phyloP scores from a whole-genome alignment of 257 asterid genomes.

The Ilex asprella region DNA sequence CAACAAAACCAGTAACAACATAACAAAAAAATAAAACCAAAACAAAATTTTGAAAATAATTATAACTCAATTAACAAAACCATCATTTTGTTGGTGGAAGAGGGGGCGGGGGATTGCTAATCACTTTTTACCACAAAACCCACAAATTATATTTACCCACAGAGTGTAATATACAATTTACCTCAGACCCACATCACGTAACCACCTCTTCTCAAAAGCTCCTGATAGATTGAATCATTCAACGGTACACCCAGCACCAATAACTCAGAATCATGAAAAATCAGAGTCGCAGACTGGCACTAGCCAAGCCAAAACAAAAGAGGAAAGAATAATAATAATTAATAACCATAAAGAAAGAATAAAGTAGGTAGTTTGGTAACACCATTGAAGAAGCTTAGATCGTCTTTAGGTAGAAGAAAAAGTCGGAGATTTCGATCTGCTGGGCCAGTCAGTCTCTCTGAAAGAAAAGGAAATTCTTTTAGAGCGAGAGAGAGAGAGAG shows the following conservation, averaged over 20 bases:
- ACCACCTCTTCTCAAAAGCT: slow-evolving; percentile 33
- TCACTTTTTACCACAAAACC: too few species aligned
- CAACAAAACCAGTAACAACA: slow-evolving; percentile 9
- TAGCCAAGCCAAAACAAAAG: slow-evolving; percentile 1
- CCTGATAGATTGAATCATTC: slow-evolving; percentile 45
- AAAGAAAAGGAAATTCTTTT: slow-evolving; percentile 15
- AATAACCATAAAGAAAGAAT: not conserved
- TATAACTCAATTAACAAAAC: slow-evolving; percentile 17
- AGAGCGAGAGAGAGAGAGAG: too few species aligned
- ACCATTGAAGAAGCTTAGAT: slow-evolving; percentile 81
- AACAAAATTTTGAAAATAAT: slow-evolving; percentile 16
- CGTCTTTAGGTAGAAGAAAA: slow-evolving; percentile 52
- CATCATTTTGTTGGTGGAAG: too few species aligned
- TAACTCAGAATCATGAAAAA: slow-evolving; percentile 37
- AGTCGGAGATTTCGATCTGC: slow-evolving; percentile 80
- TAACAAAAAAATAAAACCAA: not conserved
- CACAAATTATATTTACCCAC: not conserved
- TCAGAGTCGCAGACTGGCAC: slow-evolving; percentile 35
- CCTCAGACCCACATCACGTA: slow-evolving; percentile 86
- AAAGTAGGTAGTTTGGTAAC: slow-evolving; percentile 31
- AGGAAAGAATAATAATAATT: slow-evolving; percentile 7
- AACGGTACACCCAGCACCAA: slow-evolving; percentile 22
- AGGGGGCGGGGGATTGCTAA: too few species aligned
- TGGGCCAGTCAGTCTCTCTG: slow-evolving; percentile 38
- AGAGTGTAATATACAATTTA: slow-evolving; percentile 20